Base-by-base conservation (phyloP, 257 asterid species). In the Primulina huaijiensis region DNA sequence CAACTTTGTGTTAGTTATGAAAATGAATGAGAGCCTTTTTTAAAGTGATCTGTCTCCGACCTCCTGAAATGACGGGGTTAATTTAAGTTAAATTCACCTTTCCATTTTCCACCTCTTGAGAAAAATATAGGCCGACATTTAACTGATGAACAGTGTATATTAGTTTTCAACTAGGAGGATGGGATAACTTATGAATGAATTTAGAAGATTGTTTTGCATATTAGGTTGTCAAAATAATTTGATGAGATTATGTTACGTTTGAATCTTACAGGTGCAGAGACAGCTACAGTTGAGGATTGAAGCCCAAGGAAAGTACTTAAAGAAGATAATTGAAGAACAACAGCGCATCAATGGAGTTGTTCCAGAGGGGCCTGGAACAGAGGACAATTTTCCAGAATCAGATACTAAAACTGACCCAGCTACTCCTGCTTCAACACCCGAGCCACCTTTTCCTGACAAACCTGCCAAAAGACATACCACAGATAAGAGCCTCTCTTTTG, bases 301-400 rank as follows among this genome's bases (percentile, higher is more conserved):
- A 87, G 99, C 99, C 77, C 99, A 94, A 73, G 97, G 97, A 55
- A 91, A 91, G 79, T 94, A 94, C 83, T 77, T 94, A 72, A 91
- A 94, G 83, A 94, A 94, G 86, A 94, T 94, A 65, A 85, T 91
- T 5, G 99, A 94, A 84, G 99, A 94, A 72, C 97, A 91, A 75
- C 97, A 91, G 62, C 89, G 96, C 66, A 77, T 86, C 34, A 81
- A 84, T 74, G 96, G 95, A 77, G 95, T 79, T 71, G 87, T 86
- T 69, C 65, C 97, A 57, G 96, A 85, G 62, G 79, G 76, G 21
- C 96, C 92, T 27, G 78, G 76, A 60, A 69, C 77, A 27, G 83
- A 78, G 25, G 83, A 78, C 35, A 57, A 68, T 23, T 72, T 80
- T 60, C 88, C 82, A 33, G 91, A 84, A 43, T 69, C 86, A 3